A percentile compares a stretch with the other conserved stretches of the same genome.
phyloP scores from a whole-genome alignment of 2,329 filamentous ascomycete species.

The Aurifilum marmelostoma region DNA sequence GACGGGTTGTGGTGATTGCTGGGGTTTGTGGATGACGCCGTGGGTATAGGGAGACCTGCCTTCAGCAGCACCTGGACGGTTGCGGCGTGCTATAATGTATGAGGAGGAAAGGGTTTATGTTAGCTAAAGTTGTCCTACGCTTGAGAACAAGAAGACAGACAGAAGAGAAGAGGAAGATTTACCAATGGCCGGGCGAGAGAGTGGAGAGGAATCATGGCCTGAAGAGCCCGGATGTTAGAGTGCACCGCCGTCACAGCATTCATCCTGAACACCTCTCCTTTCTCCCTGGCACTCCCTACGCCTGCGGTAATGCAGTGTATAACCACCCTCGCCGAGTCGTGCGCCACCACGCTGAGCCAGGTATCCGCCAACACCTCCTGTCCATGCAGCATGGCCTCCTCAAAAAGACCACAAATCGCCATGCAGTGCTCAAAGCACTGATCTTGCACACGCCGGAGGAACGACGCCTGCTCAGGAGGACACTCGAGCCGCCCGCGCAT shows the following conservation, averaged over 20 bases:
- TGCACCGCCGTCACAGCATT: slow-evolving; percentile 22
- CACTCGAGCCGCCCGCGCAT: slow-evolving; percentile 6
- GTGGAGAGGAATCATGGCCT: slow-evolving; percentile 27
- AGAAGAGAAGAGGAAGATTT: neutral
- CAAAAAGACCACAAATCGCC: slow-evolving; percentile 34
- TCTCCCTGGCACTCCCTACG: slow-evolving; percentile 3
- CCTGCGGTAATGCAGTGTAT: slow-evolving; percentile 20
- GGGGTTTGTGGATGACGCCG: no score
- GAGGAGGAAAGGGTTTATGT: neutral
- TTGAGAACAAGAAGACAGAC: no score
- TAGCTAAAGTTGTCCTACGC: neutral
- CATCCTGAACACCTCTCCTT: neutral
- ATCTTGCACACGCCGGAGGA: slow-evolving; percentile 32
- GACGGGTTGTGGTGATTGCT: neutral
- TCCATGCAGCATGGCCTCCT: slow-evolving; percentile 29
- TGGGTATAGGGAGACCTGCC: neutral
- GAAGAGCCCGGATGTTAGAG: slow-evolving; percentile 26
- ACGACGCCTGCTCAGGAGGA: slow-evolving; percentile 31
- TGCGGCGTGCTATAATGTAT: neutral
- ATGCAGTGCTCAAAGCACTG: slow-evolving; percentile 35
- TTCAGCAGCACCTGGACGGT: slow-evolving; percentile 3
- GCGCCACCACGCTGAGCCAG: slow-evolving; percentile 26
- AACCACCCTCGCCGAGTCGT: slow-evolving; percentile 27
- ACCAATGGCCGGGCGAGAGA: slow-evolving; percentile 26
- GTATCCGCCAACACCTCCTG: slow-evolving; percentile 26